A percentile compares a stretch with the other conserved stretches of the same genome.
These are phyloP conservation scores for Fusarium sp. DNA, from an alignment of 2,329 filamentous ascomycete genomes.

Conservation along the genomic window DNA sequence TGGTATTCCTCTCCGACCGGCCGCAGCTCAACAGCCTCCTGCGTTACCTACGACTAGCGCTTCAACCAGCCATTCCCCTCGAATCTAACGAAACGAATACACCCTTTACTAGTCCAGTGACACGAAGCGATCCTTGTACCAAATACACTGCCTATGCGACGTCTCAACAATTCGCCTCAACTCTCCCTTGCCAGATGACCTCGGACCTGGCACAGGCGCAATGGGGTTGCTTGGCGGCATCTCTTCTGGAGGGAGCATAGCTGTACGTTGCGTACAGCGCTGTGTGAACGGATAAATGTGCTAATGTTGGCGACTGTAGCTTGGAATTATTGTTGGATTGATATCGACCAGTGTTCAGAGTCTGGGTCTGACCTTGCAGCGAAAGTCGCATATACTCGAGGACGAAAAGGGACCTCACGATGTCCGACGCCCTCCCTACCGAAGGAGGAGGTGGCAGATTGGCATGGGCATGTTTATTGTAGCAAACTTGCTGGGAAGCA, in stretches of 20 bases:
- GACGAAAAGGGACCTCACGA: slow-evolving; percentile 88
- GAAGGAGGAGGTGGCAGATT: slow-evolving; percentile 91
- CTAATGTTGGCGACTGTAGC: slow-evolving; percentile 58
- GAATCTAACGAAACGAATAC: slow-evolving; percentile 11
- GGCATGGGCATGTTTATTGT: slow-evolving; percentile 98
- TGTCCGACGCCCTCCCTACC: slow-evolving; percentile 85
- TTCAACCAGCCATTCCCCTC: slow-evolving; percentile 24
- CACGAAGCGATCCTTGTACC: slow-evolving; percentile 1
- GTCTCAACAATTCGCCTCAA: slow-evolving; percentile 23
- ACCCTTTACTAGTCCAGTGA: background rate
- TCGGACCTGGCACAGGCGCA: slow-evolving; percentile 52
- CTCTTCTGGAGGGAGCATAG: slow-evolving; percentile 80
- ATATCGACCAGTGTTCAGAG: slow-evolving; percentile 95
- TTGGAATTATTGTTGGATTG: slow-evolving; percentile 92
- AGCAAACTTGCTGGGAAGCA: slow-evolving; percentile 92
- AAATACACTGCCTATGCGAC: slow-evolving; percentile 40
- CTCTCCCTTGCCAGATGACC: slow-evolving; percentile 57
- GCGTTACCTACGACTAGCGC: slow-evolving; percentile 15
- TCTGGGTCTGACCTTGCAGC: slow-evolving; percentile 92
- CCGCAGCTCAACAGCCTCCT: slow-evolving; percentile 20
- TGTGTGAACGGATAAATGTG: background rate
- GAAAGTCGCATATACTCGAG: slow-evolving; percentile 97
- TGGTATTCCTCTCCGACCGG: slow-evolving; percentile 5
- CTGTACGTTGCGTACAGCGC: slow-evolving; percentile 60
- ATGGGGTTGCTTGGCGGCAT: slow-evolving; percentile 80